Evolutionary conservation across 2,329 filamentous ascomycete genomes (phyloP), one percentile per base, ranked within the genome.

Genomic region (Lithohypha guttulata): DNA sequence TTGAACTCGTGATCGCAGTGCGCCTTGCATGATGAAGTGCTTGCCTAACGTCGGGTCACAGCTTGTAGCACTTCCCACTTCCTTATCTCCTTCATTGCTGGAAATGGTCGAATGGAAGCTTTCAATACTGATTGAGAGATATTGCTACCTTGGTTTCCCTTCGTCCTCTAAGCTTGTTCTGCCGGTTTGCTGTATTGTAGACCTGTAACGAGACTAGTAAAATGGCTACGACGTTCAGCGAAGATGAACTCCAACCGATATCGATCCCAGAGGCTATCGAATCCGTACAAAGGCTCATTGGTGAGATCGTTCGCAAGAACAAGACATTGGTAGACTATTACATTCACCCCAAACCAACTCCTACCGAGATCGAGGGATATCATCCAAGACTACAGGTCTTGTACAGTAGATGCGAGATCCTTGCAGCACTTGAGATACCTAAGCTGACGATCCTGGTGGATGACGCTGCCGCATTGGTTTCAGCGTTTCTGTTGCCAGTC

Each of bases 351-450:
- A 41, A 44, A 3, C 30, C 46, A 11, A 37, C 41, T 6, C 50
- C 50, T 2, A 44, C 41, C 10, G 44, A 44, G 39, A 46, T 52
- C 34, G 39, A 47, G 34, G 46, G 43, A 30, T 49, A 52, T 35
- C 39, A 46, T 32, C 46, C 49, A 17, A n/a, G 50, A 49, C 32
- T 64, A 5, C 25, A 41, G 14, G 44, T 48, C 11, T 42, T 52
- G 18, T 42, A 44, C 13, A n/a, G 17, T 11, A 45, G 48, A 17
- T 21, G 49, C 9, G 27, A 39, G 29, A 34, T 38, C 3, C 36
- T 52, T 17, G 21, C 35, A 2, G 45, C 39, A 3, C 27, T 52
- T 14, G 41, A 44, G 18, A 47, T 46, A 17, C 17, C 38, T 6
- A 39, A 51, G 8, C 39, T 52, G 9, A 40, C 46, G 9, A 39